Evolutionary conservation across 73 alveolate species (phyloP), one percentile per base, ranked within the genome.

Genomic region (Loxodes magnus): DNA sequence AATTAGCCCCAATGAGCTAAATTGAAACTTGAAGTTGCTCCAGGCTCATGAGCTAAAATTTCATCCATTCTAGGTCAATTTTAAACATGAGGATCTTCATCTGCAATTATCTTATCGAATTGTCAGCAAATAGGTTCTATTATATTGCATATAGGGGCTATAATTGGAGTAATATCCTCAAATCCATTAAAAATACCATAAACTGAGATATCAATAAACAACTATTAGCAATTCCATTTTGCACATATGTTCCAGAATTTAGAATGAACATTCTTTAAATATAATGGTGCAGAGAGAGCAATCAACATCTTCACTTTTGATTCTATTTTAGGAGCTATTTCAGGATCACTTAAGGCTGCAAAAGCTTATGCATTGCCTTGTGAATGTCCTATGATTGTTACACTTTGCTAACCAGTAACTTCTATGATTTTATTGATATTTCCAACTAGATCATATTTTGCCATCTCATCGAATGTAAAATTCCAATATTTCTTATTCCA

Each of bases 321-420:
- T 29, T 56, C 56, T 4, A 69, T 64, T 21, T 36, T 33, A 14
- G 77, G 60, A 26, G 37, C 21, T 64, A 42, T 53, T 52, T 84
- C 37, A 4, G 77, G 65, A 37, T 86, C 92, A 43, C n/a, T n/a
- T n/a, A n/a, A n/a, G n/a, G n/a, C n/a, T n/a, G 74, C 72, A 46
- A 82, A 80, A 94, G 88, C 68, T 51, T 84, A 76, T 15, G 93
- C 57, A 1, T 96, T 74, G 5, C 98, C 98, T 61, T 92, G 88
- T 2, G 97, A 87, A 64, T 87, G 97, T 2, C 97, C 98, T 14
- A 92, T 53, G 54, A 88, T 88, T 15, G 81, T 51, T n/a, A 92
- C 44, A 49, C 81, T 74, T 43, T 67, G 73, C 22, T 66, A 71
- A 5, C 79, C 78, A 33, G 97, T 88, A 21, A 35, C 19, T 42